Evolutionary conservation across 306 rosid species (phyloP).

Genomic region (Sicyos edulis): DNA sequence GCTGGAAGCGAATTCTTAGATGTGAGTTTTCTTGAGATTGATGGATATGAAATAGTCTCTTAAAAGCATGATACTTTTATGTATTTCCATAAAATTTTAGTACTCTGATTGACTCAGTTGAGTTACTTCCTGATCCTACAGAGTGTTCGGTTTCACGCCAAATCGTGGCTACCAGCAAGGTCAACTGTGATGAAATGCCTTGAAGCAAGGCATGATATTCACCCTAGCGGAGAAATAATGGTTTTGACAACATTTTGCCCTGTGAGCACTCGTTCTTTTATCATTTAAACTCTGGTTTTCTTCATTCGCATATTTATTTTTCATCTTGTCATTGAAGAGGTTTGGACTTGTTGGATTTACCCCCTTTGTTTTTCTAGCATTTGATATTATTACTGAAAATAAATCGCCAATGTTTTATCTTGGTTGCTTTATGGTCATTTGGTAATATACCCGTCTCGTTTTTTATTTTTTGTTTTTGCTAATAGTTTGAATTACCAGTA

Average conservation of each 20-base stretch:
- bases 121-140: slow-evolving; percentile 20
- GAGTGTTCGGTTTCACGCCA: slow-evolving; percentile 66
- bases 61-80: background rate
- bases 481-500: no score
- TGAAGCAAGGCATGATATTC: slow-evolving; percentile 57
- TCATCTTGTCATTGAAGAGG: background rate
- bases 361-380: no score
- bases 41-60: background rate
- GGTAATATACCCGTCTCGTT: no score
- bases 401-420: background rate
- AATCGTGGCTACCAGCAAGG: slow-evolving; percentile 93
- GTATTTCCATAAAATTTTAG: background rate
- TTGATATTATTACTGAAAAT: background rate
- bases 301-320: background rate
- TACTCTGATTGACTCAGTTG: background rate
- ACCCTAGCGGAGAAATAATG: slow-evolving; percentile 85
- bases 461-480: no score
- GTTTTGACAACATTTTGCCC: slow-evolving; percentile 76
- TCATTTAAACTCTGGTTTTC: background rate
- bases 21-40: slow-evolving; percentile 37
- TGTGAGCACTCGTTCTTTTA: slow-evolving; percentile 41
- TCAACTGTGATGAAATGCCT: slow-evolving; percentile 75
- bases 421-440: background rate
- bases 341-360: background rate
- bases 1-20: slow-evolving; percentile 80